phyloP scores from a whole-genome alignment of 1,284 basidiomycete species.

The Pholiota adiposa region DNA sequence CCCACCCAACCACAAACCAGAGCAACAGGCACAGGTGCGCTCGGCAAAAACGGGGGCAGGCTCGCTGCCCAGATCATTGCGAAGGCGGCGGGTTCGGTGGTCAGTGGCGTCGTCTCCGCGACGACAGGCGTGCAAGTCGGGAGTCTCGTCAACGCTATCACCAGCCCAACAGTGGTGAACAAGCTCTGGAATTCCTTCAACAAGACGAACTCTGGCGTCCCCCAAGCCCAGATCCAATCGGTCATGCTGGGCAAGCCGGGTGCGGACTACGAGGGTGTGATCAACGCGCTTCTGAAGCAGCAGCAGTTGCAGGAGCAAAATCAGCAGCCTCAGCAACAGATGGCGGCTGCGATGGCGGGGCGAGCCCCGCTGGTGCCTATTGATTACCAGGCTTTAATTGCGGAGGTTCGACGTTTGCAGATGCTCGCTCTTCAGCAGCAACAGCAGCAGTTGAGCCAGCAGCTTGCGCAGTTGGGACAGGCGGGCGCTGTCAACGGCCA shows the following conservation, averaged over 20 bases:
- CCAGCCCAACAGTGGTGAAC: constrained; percentile 13
- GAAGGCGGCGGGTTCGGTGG: neutral
- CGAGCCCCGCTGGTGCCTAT: constrained; percentile 13
- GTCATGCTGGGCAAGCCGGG: constrained; percentile 31
- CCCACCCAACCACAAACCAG: neutral
- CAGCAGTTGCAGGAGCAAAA: constrained; percentile 32
- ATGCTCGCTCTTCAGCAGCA: constrained; percentile 2
- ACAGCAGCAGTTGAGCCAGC: constrained; percentile 5
- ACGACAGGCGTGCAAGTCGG: constrained; percentile 15
- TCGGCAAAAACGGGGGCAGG: neutral
- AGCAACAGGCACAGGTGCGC: neutral
- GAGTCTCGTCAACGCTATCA: constrained; percentile 12
- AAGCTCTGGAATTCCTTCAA: constrained; percentile 19
- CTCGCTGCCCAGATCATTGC: constrained; percentile 4
- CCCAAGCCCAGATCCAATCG: constrained; percentile 30
- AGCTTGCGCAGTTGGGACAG: constrained; percentile 3
- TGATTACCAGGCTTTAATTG: constrained; percentile 29
- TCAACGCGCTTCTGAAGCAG: constrained; percentile 31
- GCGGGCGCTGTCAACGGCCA: neutral
- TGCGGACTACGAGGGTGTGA: constrained; percentile 34
- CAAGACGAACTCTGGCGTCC: constrained; percentile 23
- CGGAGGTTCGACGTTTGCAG: constrained; percentile 33
- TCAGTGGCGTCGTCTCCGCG: constrained; percentile 4
- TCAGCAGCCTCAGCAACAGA: constrained; percentile 14
- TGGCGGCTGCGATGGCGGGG: constrained; percentile 15